Base-by-base conservation (phyloP, 208 protist genomes). In the Crithidia sp. region DNA sequence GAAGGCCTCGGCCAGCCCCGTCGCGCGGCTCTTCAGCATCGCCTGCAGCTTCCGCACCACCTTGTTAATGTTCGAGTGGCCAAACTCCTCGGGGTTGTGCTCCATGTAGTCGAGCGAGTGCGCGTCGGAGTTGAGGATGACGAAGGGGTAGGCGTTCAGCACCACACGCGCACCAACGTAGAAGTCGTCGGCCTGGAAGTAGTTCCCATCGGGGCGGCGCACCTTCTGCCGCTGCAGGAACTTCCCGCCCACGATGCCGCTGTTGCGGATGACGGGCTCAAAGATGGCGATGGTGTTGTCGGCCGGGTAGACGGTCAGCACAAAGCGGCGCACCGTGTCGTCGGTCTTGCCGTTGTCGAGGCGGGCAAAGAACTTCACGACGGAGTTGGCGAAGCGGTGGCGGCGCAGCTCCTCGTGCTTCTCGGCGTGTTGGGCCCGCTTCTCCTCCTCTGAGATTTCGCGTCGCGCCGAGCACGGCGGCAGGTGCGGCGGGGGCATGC, bases 221-320 rank as follows among this genome's bases (percentile, higher is more conserved):
- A 97, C 85, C 41, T 83, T 79, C 67, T 92, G 83, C 8, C 97
- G 88, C 81, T 95, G 90, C 36, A 98, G 80, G 63, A 98, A 98
- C 82, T 97, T 98, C 44, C 97, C 97, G 14, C 95, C 97, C 36
- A 98, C 84, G 76, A 98, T 93, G 71, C 97, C 97, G 61, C 91
- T 97, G 88, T 98, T 98, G 45, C 96, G 92, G 54, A 90, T 79
- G 12, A 94, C 82, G 6, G 94, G 92, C 72, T 97, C 94, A 70
- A 91, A 98, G 61, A 98, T 97, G 55, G 89, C 77, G 43, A 99
- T 56, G 50, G 94, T 98, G 86, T 98, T 93, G 83, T 99, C 96
- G 2, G 90, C 89, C 6, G 94, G 86, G 83, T 93, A 96, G n/a
- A 96, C 92, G 9, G 84, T 77, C 13, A 98, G 67, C 16, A 98